These are phyloP conservation scores for Chlorella sp. DNA, from an alignment of 139 green algal genomes.

Conservation along the genomic window DNA sequence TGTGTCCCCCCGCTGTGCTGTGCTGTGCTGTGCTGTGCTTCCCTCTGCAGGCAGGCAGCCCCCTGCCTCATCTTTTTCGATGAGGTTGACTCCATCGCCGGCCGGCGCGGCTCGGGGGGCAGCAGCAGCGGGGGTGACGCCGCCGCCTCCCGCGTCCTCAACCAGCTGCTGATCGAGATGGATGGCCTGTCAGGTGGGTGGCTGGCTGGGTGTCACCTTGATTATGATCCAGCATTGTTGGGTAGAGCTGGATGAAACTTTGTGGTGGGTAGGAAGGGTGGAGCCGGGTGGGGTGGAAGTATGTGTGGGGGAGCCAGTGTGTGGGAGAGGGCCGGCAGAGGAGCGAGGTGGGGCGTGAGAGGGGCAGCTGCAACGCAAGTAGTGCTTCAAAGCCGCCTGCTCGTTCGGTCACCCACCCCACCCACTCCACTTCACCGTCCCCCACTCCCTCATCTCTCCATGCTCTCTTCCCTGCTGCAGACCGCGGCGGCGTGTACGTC, in stretches of 20 bases:
- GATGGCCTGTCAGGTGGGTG: constrained; percentile 43
- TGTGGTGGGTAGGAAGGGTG: not conserved
- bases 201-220: not conserved
- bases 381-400: not conserved
- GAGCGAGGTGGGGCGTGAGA: too few species aligned
- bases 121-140: constrained; percentile 21
- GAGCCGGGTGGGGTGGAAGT: not conserved
- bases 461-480: not conserved
- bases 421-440: not conserved
- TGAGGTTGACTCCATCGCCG: constrained; percentile 73
- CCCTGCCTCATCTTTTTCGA: constrained; percentile 85
- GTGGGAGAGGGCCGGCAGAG: too few species aligned
- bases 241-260: too few species aligned
- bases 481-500: constrained; percentile 61
- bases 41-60: constrained; percentile 29
- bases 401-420: not conserved
- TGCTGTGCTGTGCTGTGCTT: not conserved
- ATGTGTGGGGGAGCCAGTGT: too few species aligned
- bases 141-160: constrained; percentile 47
- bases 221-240: too few species aligned
- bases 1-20: not conserved
- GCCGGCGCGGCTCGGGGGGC: constrained; percentile 40
- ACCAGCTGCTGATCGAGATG: constrained; percentile 64
- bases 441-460: not conserved
- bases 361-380: too few species aligned